Evolutionary conservation across 2,329 filamentous ascomycete species (phyloP), one percentile per base, ranked within the genome.

Genomic region (Pestalotiopsis sp.): DNA sequence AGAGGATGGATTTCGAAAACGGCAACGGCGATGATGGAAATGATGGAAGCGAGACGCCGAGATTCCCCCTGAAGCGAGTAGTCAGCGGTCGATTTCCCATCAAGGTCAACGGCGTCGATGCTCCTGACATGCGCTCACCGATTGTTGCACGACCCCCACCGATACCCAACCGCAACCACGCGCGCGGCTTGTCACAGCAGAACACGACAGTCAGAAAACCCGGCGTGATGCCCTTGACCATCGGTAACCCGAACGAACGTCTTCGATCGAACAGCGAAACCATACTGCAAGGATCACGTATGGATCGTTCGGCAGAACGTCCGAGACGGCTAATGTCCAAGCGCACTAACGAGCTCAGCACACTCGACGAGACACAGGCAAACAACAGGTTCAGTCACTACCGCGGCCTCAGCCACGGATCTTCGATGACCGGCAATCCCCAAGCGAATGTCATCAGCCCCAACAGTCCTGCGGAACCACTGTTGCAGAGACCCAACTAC

Each of bases 91-190:
- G 90, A 14, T 92, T 92, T 72, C 90, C 90, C 2, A 88, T 92
- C 75, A 91, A 90, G 74, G 92, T 94, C 65, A 93, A 92, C 76
- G 91, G 92, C 17, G 86, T 89, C 63, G 93, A 96, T 68, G 82
- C 91, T 3, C 82, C 87, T 45, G 90, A 91, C 72, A 82, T 89
- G 58, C 89, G 90, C 71, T 95, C 92, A 3, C 93, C 92, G 14
- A 90, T 86, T 49, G 80, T 88, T 12, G 83, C 85, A 23, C 88
- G 91, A 41, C 86, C 92, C 36, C 93, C 95, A 2, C 92, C 93
- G 0, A 93, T 97, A 69, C 94, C 94, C 0, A 88, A 88, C 4
- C 88, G 92, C 70, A 96, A 94, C 3, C 94, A 97, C 78, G 93
- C 93, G 73, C 90, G 95, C 38, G 90, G 90, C 1, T 82, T 91